Evolutionary conservation across 2,329 filamentous ascomycete species (phyloP).

Genomic region (Sporothrix variecibatus): DNA sequence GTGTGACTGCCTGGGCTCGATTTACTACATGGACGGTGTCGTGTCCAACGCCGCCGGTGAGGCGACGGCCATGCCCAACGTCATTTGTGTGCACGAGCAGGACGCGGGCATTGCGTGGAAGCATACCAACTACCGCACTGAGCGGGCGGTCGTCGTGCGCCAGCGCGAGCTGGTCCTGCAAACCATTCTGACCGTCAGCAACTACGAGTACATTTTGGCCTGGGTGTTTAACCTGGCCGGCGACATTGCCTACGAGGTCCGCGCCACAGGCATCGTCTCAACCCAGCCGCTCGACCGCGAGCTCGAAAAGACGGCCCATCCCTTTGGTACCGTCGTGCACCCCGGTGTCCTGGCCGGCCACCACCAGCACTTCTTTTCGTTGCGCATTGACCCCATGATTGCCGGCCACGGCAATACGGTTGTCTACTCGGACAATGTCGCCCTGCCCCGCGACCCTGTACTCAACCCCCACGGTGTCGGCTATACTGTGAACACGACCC

Average conservation of each 20-base stretch:
- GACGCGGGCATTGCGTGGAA: conserved; percentile 73
- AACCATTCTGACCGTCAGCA: conserved; percentile 68
- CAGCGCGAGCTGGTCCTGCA: conserved; percentile 66
- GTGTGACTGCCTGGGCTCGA: conserved; percentile 70
- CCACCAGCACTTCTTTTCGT: conserved; percentile 69
- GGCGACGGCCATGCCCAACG: conserved; percentile 51
- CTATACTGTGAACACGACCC: conserved; percentile 45
- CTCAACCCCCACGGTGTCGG: conserved; percentile 57
- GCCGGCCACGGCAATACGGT: conserved; percentile 48
- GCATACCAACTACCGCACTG: conserved; percentile 69
- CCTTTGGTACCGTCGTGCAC: conserved; percentile 63
- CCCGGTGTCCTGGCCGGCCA: conserved; percentile 67
- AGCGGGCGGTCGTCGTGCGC: conserved; percentile 60
- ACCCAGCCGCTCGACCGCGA: conserved; percentile 58
- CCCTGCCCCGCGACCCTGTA: conserved; percentile 44
- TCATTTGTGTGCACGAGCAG: conserved; percentile 69
- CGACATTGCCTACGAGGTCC: conserved; percentile 61
- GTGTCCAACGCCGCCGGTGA: conserved; percentile 55
- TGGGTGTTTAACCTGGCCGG: conserved; percentile 63
- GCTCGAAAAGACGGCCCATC: conserved; percentile 49
- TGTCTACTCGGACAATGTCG: conserved; percentile 42
- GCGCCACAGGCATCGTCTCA: conserved; percentile 67
- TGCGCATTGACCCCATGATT: conserved; percentile 65
- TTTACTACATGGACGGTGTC: conserved; percentile 62
- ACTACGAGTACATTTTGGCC: conserved; percentile 65